Conservation (phyloP, 768 basidiomycete genomes). For the Rhizopogon roseolus region DNA sequence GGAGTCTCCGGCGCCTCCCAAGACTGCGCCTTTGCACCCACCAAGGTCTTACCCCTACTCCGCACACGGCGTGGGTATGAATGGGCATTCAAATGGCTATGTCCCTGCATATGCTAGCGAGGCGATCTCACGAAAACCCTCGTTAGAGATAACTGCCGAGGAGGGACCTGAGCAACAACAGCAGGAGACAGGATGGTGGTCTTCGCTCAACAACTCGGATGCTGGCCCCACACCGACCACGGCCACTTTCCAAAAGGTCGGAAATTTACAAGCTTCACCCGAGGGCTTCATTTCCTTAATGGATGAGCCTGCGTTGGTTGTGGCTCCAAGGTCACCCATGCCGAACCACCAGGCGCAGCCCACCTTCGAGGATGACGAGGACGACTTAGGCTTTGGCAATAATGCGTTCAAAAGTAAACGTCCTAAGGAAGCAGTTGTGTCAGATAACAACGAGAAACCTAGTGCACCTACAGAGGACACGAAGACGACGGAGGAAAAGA, state of each 20-base stretch:
- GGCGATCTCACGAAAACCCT: slow-evolving; percentile 20
- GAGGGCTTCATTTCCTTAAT: slow-evolving; percentile 81
- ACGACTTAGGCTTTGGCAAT: slow-evolving; percentile 93
- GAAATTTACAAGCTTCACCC: slow-evolving; percentile 35
- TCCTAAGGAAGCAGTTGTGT: slow-evolving; percentile 21
- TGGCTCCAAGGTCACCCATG: slow-evolving; percentile 22
- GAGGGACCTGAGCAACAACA: slow-evolving; percentile 29
- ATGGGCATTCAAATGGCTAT: slow-evolving; percentile 33
- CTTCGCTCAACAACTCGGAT: slow-evolving; percentile 36
- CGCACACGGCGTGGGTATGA: slow-evolving; percentile 22
- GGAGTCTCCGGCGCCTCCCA: slow-evolving; percentile 49
- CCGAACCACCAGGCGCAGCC: slow-evolving; percentile 9
- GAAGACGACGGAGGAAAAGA: slow-evolving; percentile 21
- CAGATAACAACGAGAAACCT: slow-evolving; percentile 18
- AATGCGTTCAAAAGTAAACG: slow-evolving; percentile 36
- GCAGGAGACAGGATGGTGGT: slow-evolving; percentile 60
- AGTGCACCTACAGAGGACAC: slow-evolving; percentile 14
- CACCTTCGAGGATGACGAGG: slow-evolving; percentile 52
- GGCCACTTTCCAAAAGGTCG: slow-evolving; percentile 55
- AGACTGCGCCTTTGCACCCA: slow-evolving; percentile 48
- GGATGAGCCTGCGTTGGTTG: slow-evolving; percentile 51
- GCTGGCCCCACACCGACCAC: slow-evolving; percentile 61
- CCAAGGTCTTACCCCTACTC: slow-evolving; percentile 24
- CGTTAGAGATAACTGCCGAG: slow-evolving; percentile 26
- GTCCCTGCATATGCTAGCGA: slow-evolving; percentile 28